A percentile compares a stretch with the other conserved stretches of the same genome.
Conservation (phyloP, 148 eudicot genomes). For the Rhododendron vialii region DNA sequence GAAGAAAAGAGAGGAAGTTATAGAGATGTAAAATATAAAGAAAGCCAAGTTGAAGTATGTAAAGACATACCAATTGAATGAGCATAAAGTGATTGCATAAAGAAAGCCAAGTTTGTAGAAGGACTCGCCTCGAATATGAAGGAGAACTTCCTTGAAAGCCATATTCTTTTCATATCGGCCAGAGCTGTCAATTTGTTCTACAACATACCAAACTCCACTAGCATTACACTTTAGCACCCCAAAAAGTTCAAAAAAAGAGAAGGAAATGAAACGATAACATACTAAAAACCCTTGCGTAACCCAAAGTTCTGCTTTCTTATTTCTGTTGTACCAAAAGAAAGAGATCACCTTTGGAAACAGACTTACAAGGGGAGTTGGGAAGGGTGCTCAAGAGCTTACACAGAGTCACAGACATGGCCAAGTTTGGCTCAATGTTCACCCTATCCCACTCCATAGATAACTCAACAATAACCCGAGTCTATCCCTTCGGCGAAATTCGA, state of each 20-base stretch:
- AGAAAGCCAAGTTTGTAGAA: constrained; percentile 44
- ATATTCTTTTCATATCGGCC: constrained; percentile 62
- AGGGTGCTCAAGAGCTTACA: background rate
- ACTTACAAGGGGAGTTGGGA: background rate
- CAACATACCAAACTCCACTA: constrained; percentile 8
- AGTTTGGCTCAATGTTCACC: background rate
- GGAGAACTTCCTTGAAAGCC: constrained; percentile 71
- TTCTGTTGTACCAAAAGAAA: background rate
- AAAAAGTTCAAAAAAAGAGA: background rate
- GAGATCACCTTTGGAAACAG: background rate
- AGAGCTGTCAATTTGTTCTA: constrained; percentile 42
- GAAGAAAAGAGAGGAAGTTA: background rate
- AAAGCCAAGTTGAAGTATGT: background rate
- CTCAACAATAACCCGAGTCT: background rate
- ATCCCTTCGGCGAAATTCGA: background rate
- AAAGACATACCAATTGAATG: constrained; percentile 55
- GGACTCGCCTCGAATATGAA: constrained; percentile 74
- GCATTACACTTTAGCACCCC: background rate
- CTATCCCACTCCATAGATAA: background rate
- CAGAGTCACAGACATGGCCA: background rate
- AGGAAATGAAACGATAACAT: background rate
- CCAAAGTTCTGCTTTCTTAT: background rate
- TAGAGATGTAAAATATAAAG: background rate
- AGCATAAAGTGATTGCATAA: constrained; percentile 68
- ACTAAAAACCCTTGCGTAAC: background rate